phyloP scores from a whole-genome alignment of 192 early-diverging fungal genomes.

The Linnemannia zychae region DNA sequence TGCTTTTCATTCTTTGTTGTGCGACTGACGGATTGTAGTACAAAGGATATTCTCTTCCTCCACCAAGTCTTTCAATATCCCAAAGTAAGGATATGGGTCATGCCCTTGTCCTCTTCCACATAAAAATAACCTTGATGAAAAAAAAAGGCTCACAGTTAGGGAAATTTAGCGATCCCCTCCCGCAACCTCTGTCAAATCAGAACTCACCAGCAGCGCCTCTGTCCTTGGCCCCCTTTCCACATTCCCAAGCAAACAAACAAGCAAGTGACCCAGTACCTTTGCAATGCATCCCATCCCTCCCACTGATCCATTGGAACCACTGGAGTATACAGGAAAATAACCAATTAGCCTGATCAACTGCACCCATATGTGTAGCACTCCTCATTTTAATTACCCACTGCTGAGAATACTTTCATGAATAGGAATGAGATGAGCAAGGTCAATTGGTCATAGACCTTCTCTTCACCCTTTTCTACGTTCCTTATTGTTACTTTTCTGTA shows the following conservation, averaged over 20 bases:
- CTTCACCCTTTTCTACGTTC: background rate
- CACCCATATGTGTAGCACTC: background rate
- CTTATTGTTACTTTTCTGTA: background rate
- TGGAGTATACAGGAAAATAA: no score
- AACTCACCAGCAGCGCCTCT: conserved; percentile 22
- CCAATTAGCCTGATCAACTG: background rate
- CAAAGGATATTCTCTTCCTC: background rate
- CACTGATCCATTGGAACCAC: no score
- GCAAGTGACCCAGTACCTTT: no score
- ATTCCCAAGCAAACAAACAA: no score
- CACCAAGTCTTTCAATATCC: background rate
- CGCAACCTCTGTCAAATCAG: conserved; percentile 14
- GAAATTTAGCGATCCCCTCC: background rate
- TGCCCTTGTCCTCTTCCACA: background rate
- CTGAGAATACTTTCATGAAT: background rate
- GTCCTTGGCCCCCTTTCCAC: background rate
- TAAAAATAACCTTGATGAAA: background rate
- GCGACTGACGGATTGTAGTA: background rate
- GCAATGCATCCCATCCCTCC: no score
- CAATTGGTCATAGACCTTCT: background rate
- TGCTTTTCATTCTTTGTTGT: background rate
- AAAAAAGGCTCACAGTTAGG: background rate
- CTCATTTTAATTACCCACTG: background rate
- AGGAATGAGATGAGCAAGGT: background rate
- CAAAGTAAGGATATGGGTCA: background rate